Evolutionary conservation across 169 alveolate species (phyloP), one percentile per base, ranked within the genome.

Genomic region (Plasmodium malariae): DNA sequence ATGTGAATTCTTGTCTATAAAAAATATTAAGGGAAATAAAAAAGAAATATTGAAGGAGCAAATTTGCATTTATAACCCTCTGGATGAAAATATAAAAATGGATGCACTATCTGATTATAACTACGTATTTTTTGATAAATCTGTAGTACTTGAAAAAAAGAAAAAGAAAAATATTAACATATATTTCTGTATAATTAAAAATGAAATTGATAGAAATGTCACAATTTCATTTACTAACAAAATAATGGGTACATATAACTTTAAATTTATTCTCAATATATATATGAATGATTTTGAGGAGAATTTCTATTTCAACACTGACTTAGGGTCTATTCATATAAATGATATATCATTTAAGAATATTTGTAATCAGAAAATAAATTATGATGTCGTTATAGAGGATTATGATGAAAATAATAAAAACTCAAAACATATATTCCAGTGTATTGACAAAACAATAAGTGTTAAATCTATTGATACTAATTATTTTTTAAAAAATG

Each of bases 321-420:
- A 83, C 67, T 34, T 83, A 48, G 91, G 91, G 3, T 83, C 91
- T 40, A 12, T 55, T 32, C 91, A 83, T 67, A 65, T 83, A 19
- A 83, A 83, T 36, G 91, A 83, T 67, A 68, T 83, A 60, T 83
- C 91, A 26, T 83, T 83, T 83, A 83, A 59, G 24, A 83, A 83
- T 83, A 37, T 83, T 12, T 83, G 91, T 36, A 83, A 83, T 45
- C 85, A 68, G n/a, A 83, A 83, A 83, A 83, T 83, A 49, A 83
- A 83, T 60, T 83, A 83, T 43, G 91, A 83, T 40, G 91, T 83
- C 37, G 60, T 83, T 45, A 83, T 83, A 67, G 91, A 83, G 36
- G 83, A 83, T 83, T 83, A 60, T 83, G 91, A 83, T 12, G 91
- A 83, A 59, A 59, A 60, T n/a, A 67, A 83, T 32, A 65, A 83